phyloP scores from a whole-genome alignment of 2,329 filamentous ascomycete genomes.

The Paramyrothecium sp. region DNA sequence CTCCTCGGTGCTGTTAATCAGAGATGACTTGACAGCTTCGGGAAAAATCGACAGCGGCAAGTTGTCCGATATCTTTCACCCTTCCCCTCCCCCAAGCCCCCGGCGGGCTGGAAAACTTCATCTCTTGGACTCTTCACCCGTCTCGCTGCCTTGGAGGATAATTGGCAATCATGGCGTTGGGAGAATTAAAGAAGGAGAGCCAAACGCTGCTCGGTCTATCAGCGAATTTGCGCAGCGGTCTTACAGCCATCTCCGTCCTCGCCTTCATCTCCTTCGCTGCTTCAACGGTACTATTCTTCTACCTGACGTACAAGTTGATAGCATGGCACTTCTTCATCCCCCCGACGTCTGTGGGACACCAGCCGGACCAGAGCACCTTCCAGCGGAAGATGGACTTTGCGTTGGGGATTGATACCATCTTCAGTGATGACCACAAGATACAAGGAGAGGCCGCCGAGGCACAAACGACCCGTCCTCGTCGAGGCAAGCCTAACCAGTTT shows the following conservation, averaged over 20 bases:
- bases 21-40: neutral
- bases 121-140: neutral
- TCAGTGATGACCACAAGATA: constrained; percentile 11
- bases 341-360: constrained; percentile 5
- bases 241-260: constrained; percentile 26
- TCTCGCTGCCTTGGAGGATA: neutral
- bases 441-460: neutral
- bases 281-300: constrained; percentile 24
- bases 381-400: constrained; percentile 29
- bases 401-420: constrained; percentile 33
- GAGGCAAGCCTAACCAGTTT: constrained; percentile 58
- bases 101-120: neutral
- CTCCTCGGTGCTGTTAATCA: neutral
- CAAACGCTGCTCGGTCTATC: constrained; percentile 21
- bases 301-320: constrained; percentile 27
- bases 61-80: neutral
- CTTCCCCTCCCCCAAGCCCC: neutral
- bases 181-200: constrained; percentile 14
- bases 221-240: constrained; percentile 18
- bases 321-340: constrained; percentile 23
- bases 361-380: constrained; percentile 8
- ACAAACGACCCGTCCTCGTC: constrained; percentile 11
- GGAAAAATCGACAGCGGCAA: neutral
- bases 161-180: constrained; percentile 19
- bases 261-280: constrained; percentile 28